Evolutionary conservation across 2,329 filamentous ascomycete species (phyloP), one percentile per base, ranked within the genome.

Genomic region (Clarireedia paspali): DNA sequence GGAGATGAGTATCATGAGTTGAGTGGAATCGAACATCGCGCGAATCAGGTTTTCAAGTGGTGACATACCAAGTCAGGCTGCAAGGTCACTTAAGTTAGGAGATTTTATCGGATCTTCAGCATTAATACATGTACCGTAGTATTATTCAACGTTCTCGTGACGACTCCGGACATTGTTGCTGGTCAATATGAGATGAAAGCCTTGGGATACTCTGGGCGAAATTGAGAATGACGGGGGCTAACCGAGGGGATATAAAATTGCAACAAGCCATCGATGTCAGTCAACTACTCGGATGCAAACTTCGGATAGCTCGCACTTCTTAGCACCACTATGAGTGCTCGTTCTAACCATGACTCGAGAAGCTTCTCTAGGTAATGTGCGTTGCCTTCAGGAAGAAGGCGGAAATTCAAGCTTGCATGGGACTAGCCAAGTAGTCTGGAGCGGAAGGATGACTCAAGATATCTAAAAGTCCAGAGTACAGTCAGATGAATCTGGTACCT

Each of bases 401-500:
- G 39, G 17, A 34, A 34, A 34, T 34, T 34, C 30, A 34, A 34
- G 30, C 30, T 34, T 34, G 30, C 30, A 34, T 34, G 4, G 30
- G 30, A 12, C 30, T 34, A 34, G 30, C 30, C 30, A 9, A 34
- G 30, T 12, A 34, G 30, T 34, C 20, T 20, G 20, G 2, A 20
- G 20, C 20, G 30, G 12, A 34, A 34, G 30, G 30, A 34, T 34
- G 30, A 34, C 30, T 34, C 30, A 12, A 9, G 30, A 34, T 34
- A 34, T 12, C 40, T 39, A 46, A 38, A 15, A 27, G 23, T 38
- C 42, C 34, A 27, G 36, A 38, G 50, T 20, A 24, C 52, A 24
- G 45, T 49, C 52, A 49, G 52, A 48, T 54, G 52, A 27, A 46
- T 24, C 12, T 17, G 45, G 52, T 54, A 54, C 44, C 52, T 54